Evolutionary conservation across 441 rosid genomes (phyloP), one percentile per base, ranked within the genome.

Genomic region (Melastoma candidum): DNA sequence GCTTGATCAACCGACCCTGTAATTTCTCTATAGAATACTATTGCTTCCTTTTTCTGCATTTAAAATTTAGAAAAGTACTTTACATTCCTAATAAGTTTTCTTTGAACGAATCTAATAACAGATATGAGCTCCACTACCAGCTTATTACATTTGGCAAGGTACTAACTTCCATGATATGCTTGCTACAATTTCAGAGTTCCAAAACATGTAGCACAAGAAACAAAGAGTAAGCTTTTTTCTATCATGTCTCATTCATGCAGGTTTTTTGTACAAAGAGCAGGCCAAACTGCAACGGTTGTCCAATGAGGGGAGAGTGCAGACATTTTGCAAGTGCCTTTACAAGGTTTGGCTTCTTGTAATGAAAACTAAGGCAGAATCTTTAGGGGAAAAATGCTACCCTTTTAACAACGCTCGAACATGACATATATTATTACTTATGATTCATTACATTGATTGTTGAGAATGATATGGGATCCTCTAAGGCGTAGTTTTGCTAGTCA

Each of bases 261-360:
- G 99, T 90, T 12, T 94, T 90, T 64, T 94, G 99, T 74, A 90
- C 97, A 44, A 94, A 94, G 77, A 90, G 68, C 61, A 83, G 68
- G 63, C 99, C 99, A 56, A 94, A 90, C 60, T 94, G 99, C 79
- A 94, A 94, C 71, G 97, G 95, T 48, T 94, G 99, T 63, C 99
- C 99, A 49, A 83, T 94, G 96, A 78, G 95, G 77, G 90, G 93
- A 66, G 97, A 90, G 55, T 94, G 99, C 81, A 82, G 95, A 68
- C 99, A 94, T 68, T 94, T 87, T 71, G 97, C 99, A 44, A 94
- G 99, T 76, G 99, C 99, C 56, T 94, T 82, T 81, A 86, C 99
- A 67, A 94, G 99, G 99, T 90, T 32, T 32, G 36, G 7, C 36
- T 29, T 29, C 36, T 29, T 29, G 7, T 29, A 29, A 29, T 29